Percentiles rank a stretch among this genome's conserved stretches.
Conservation (phyloP, 441 rosid species). For the Populus tomentosa region DNA sequence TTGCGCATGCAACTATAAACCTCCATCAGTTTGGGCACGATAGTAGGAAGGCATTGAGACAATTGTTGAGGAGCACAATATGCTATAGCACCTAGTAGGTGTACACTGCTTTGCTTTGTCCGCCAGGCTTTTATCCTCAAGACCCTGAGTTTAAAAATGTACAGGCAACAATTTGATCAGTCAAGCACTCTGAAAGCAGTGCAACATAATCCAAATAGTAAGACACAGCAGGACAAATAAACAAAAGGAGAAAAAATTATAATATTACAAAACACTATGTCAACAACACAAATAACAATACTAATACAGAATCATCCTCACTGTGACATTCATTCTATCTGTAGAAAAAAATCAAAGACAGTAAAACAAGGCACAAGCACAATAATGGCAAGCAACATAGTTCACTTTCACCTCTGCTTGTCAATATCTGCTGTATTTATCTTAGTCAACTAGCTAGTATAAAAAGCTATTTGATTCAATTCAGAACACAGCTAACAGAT, state of each 20-base stretch:
- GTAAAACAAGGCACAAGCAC: too few species aligned
- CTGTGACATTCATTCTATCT: background rate
- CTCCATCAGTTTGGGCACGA: slow-evolving; percentile 97
- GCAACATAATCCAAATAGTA: background rate
- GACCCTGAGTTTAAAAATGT: slow-evolving; percentile 49
- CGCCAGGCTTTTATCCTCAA: slow-evolving; percentile 99
- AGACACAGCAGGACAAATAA: background rate
- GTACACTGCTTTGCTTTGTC: slow-evolving; percentile 99
- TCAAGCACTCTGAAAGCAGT: background rate
- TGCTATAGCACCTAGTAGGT: slow-evolving; percentile 99
- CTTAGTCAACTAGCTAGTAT: too few species aligned
- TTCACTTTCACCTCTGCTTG: too few species aligned
- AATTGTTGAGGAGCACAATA: slow-evolving; percentile 99
- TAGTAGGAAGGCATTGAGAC: slow-evolving; percentile 96
- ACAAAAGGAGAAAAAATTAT: background rate
- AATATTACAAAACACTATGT: background rate
- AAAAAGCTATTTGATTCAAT: too few species aligned
- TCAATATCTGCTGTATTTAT: too few species aligned
- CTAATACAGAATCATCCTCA: background rate
- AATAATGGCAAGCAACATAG: too few species aligned
- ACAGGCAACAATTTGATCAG: background rate
- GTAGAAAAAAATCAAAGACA: too few species aligned
- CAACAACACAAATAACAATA: background rate
- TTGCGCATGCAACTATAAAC: slow-evolving; percentile 26
- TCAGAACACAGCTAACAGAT: too few species aligned